Base-by-base conservation (phyloP, 2,329 filamentous ascomycete species). In the Thelonectria discophora region DNA sequence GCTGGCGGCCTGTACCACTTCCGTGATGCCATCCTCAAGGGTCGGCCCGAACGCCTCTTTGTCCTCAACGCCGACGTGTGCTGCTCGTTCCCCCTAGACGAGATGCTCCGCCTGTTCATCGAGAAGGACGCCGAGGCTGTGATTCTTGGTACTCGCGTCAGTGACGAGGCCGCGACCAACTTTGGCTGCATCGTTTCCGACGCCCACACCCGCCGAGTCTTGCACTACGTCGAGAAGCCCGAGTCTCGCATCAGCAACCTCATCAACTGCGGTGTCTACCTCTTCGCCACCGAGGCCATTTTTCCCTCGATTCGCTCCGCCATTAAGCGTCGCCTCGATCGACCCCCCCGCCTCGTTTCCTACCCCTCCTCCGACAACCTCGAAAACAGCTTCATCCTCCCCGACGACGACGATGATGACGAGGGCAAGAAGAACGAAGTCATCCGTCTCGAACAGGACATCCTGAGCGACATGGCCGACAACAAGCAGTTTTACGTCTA, bases 161-260 rank as follows among this genome's bases (percentile, higher is more conserved):
- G 88, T 75, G 92, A 96, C 74, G 94, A 98, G 59, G 91, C 94
- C 18, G 94, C 95, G 32, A 91, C 87, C 72, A 98, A 98, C 84
- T 99, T 98, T 76, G 95, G 95, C 65, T 99, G 95, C 85, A 97
- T 98, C 74, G 95, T 98, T 59, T 95, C 92, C 58, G 95, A 99
- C 78, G 83, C 90, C 45, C 93, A 97, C 81, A 97, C 92, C 67
- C 94, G 94, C 77, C 93, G 94, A 69, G 95, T 99, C 47, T 89
- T 98, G 63, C 95, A 99, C 82, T 98, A 99, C 81, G 95, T 99
- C 77, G 95, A 98, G 86, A 98, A 98, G 84, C 95, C 95, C 68
- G 94, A 99, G 80, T 93, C 91, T 58, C 92, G 97, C 79, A 97
- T 99, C 79, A 96, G 92, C 75, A 97, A 97, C 82, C 85, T 99